Percentiles rank a stretch among this genome's conserved stretches.
phyloP scores from a whole-genome alignment of 2,329 filamentous ascomycete species.

The Pseudocercospora fijiensis region DNA sequence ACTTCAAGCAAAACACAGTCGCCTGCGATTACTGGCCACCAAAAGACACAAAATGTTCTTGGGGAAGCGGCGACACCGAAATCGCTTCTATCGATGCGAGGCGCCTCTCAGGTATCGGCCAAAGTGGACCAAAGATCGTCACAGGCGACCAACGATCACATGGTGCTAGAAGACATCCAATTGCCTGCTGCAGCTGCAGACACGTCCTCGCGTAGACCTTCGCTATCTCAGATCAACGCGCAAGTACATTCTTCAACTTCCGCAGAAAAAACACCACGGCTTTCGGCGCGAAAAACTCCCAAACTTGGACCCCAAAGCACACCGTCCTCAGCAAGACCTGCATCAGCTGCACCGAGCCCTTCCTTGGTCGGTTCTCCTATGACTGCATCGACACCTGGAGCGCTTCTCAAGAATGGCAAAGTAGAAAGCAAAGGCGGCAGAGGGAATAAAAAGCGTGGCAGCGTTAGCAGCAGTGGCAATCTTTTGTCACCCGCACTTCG shows the following conservation, averaged over 20 bases:
- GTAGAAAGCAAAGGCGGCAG: conserved; percentile 48
- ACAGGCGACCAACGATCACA: conserved; percentile 9
- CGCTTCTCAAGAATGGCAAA: conserved; percentile 33
- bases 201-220: conserved; percentile 14
- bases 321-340: conserved; percentile 39
- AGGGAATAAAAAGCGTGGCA: conserved; percentile 64
- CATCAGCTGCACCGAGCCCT: conserved; percentile 53
- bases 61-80: conserved; percentile 37
- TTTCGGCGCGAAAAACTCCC: conserved; percentile 67
- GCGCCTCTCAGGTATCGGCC: conserved; percentile 1
- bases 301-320: conserved; percentile 60
- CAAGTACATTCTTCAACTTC: conserved; percentile 39
- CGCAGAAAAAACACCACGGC: conserved; percentile 56
- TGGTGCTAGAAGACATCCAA: conserved; percentile 59
- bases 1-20: conserved; percentile 60
- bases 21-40: conserved; percentile 63
- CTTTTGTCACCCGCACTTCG: conserved; percentile 2
- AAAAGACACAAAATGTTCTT: conserved; percentile 20
- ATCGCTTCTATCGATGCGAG: conserved; percentile 35
- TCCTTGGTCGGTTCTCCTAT: conserved; percentile 48
- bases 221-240: conserved; percentile 55
- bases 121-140: not conserved
- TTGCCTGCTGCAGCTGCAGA: conserved; percentile 70
- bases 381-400: conserved; percentile 46
- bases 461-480: conserved; percentile 66